phyloP scores from a whole-genome alignment of 139 green algal species.

The Coelastrella sp. region DNA sequence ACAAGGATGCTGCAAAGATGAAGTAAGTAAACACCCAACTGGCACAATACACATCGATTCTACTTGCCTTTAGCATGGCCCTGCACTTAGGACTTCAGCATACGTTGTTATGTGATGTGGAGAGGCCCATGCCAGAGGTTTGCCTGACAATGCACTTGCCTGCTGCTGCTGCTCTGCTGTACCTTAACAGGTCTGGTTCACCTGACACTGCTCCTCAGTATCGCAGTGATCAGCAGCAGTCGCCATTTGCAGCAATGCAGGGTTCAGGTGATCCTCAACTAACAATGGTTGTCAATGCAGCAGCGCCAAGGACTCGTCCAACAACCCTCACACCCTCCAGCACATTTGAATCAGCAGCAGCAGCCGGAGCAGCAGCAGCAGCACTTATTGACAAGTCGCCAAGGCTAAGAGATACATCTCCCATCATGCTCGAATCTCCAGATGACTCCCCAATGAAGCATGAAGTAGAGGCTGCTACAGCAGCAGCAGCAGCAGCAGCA shows the following conservation, averaged over 20 bases:
- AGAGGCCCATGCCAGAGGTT: too few relatives aligned
- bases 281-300: neutral
- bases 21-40: neutral
- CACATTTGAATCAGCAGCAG: slow-evolving; percentile 2
- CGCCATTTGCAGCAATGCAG: neutral
- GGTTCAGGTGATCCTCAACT: neutral
- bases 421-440: neutral
- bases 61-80: neutral
- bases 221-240: neutral
- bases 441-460: neutral
- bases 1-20: neutral
- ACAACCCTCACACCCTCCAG: neutral
- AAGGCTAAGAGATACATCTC: neutral
- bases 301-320: neutral
- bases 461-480: neutral
- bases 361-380: slow-evolving; percentile 8
- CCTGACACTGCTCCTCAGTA: neutral
- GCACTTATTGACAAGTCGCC: neutral
- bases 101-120: too few relatives aligned
- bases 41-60: neutral
- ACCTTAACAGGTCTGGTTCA: neutral
- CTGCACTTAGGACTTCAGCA: too few relatives aligned
- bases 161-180: neutral
- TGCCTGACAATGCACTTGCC: neutral
- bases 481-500: neutral